Evolutionary conservation across 139 green algal species (phyloP).

Genomic region (Protoeuglena noctilucae): DNA sequence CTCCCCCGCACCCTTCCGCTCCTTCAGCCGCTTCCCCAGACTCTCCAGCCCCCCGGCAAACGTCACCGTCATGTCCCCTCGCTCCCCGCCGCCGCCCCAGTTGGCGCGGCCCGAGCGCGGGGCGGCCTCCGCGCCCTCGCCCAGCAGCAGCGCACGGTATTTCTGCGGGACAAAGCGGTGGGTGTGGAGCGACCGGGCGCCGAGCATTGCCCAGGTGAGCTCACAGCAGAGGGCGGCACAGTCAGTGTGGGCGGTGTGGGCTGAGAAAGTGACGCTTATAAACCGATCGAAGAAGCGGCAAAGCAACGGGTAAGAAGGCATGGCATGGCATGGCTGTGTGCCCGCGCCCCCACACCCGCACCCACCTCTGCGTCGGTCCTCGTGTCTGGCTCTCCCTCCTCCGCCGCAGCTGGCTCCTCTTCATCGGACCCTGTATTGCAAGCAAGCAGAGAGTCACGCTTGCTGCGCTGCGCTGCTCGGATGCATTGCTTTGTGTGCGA

Average conservation of each 20-base stretch:
- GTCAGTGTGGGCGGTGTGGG: too few relatives aligned
- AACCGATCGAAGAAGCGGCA: too few relatives aligned
- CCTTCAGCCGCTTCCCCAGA: conserved; percentile 46
- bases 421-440: conserved; percentile 10
- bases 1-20: conserved; percentile 37
- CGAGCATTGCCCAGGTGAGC: too few relatives aligned
- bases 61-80: conserved; percentile 55
- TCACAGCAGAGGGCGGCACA: too few relatives aligned
- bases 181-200: too few relatives aligned
- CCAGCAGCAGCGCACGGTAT: conserved; percentile 10
- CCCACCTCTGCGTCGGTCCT: conserved; percentile 7
- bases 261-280: too few relatives aligned
- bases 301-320: too few relatives aligned
- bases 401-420: conserved; percentile 10
- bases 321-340: too few relatives aligned
- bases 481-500: too few relatives aligned
- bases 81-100: conserved; percentile 5
- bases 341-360: neutral
- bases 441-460: too few relatives aligned
- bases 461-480: too few relatives aligned
- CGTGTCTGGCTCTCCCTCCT: conserved; percentile 9
- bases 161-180: conserved; percentile 1
- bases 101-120: neutral
- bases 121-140: neutral
- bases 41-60: conserved; percentile 53